These are phyloP conservation scores for Dittrichia graveolens DNA, from an alignment of 129 eudicot species.

Conservation along the genomic window DNA sequence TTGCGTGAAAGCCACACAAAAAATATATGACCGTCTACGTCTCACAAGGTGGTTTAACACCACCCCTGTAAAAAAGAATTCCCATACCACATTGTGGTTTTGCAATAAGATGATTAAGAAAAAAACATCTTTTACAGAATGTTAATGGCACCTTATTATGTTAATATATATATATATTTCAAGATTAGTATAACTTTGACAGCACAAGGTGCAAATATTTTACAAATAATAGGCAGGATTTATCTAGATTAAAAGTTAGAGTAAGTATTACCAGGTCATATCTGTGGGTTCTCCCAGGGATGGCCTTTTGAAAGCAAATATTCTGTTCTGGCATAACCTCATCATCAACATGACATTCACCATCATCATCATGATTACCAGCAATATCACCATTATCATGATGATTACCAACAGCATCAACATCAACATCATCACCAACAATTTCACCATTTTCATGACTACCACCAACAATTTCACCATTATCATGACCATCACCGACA, in stretches of 20 bases:
- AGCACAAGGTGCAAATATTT: background rate
- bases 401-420: background rate
- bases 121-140: background rate
- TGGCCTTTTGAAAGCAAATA: conserved; percentile 23
- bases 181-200: background rate
- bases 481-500: no score
- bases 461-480: background rate
- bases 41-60: no score
- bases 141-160: background rate
- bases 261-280: conserved; percentile 17
- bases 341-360: background rate
- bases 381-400: background rate
- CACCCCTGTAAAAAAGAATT: background rate
- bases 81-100: background rate
- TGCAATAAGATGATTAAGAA: background rate
- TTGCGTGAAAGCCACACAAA: no score
- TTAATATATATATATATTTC: background rate
- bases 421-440: background rate
- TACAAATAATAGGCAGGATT: background rate
- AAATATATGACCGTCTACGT: no score
- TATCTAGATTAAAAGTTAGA: no score
- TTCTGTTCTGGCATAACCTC: conserved; percentile 2
- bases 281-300: background rate
- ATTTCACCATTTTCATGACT: background rate
- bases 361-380: background rate